These are phyloP conservation scores for Yamadazyma oceani DNA, from an alignment of 1,139 yeast species.

Conservation along the genomic window DNA sequence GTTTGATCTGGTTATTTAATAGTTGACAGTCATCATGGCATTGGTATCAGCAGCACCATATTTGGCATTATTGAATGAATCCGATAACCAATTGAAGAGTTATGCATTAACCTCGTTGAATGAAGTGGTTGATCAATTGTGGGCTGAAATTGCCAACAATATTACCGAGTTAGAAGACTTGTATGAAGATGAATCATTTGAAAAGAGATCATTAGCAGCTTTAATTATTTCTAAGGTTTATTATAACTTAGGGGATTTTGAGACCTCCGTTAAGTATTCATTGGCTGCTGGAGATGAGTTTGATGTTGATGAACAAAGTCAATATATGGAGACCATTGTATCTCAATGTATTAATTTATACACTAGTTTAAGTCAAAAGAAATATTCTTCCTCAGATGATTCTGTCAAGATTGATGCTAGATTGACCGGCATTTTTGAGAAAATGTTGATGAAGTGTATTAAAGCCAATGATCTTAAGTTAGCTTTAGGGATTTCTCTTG, in stretches of 20 bases:
- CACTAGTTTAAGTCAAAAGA: conserved; percentile 60
- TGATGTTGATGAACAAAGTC: conserved; percentile 72
- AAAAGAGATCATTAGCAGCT: conserved; percentile 83
- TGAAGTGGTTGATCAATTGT: conserved; percentile 80
- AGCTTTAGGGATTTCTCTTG: conserved; percentile 90
- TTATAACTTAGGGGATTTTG: conserved; percentile 93
- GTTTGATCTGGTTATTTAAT: neutral
- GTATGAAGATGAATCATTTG: conserved; percentile 80
- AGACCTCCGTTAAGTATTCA: conserved; percentile 85
- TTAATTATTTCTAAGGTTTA: conserved; percentile 90
- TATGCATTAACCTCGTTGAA: conserved; percentile 85
- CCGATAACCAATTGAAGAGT: conserved; percentile 72
- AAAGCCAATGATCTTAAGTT: conserved; percentile 68
- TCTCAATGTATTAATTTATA: conserved; percentile 89
- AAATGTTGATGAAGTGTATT: conserved; percentile 82
- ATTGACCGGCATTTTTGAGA: conserved; percentile 71
- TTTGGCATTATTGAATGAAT: conserved; percentile 83
- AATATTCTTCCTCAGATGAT: conserved; percentile 39
- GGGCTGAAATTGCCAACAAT: conserved; percentile 97
- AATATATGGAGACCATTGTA: conserved; percentile 89
- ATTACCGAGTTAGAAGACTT: conserved; percentile 86
- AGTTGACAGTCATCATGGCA: conserved; percentile 40
- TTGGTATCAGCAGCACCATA: conserved; percentile 84
- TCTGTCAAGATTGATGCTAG: conserved; percentile 54
- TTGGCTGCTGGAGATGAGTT: conserved; percentile 82